phyloP scores from a whole-genome alignment of 2,329 filamentous ascomycete species.

The Paraconiothyrium brasiliense region DNA sequence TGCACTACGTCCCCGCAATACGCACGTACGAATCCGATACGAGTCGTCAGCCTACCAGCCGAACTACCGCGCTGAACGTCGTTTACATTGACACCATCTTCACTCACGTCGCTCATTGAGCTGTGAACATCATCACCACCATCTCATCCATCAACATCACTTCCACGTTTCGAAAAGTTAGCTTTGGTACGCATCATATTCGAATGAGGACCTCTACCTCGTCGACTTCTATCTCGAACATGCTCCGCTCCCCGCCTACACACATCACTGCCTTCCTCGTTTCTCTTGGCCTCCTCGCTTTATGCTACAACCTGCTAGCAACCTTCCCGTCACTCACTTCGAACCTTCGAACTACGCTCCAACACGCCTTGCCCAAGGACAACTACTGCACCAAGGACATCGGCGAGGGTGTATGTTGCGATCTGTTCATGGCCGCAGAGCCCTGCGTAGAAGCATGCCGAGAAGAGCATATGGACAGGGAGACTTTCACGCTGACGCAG shows the following conservation, averaged over 20 bases:
- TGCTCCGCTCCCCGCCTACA: constrained; percentile 3
- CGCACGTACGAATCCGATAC: neutral
- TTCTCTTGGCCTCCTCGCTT: constrained; percentile 28
- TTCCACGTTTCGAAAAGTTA: constrained; percentile 3
- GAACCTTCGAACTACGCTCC: constrained; percentile 4
- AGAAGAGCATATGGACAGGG: constrained; percentile 34
- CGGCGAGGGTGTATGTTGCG: constrained; percentile 35
- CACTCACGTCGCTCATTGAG: neutral
- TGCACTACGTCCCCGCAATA: constrained; percentile 1
- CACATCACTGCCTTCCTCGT: constrained; percentile 25
- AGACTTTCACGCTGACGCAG: constrained; percentile 33
- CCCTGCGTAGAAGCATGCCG: constrained; percentile 42
- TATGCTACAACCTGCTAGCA: constrained; percentile 29
- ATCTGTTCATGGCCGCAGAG: constrained; percentile 34
- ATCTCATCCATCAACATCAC: neutral
- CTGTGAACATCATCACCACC: neutral
- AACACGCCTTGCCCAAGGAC: constrained; percentile 15
- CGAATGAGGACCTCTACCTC: constrained; percentile 3
- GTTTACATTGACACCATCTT: neutral
- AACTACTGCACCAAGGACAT: constrained; percentile 36
- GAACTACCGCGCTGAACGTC: neutral
- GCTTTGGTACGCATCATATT: neutral
- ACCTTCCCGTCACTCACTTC: constrained; percentile 24
- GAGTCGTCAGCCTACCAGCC: neutral
- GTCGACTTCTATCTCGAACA: neutral